Base-by-base conservation (phyloP, 1,284 basidiomycete genomes). In the Malassezia cuniculi region DNA sequence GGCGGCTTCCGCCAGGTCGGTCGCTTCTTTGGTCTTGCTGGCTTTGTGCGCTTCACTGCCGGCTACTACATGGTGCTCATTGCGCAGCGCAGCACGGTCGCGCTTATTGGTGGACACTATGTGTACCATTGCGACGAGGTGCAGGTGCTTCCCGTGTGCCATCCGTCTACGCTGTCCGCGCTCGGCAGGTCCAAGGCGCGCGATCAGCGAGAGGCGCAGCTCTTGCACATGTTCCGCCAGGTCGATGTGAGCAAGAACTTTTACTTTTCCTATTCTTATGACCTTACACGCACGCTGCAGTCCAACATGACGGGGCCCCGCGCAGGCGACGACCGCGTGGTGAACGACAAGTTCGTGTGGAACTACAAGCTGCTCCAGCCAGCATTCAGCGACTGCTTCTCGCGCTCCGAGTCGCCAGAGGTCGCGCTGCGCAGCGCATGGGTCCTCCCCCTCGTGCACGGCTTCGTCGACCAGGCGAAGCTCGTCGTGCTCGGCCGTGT, bases 201-300 rank as follows among this genome's bases (percentile, higher is more conserved):
- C 27, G 63, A 66, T n/a, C 54, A 57, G 32, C 57, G 63, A 20
- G 60, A 63, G 27, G 41, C 40, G 31, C 71, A 74, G 21, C 68
- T 87, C 26, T 78, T 93, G 69, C 81, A 79, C 47, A 78, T 83
- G n/a, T 99, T 97, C 72, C 87, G 86, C 64, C 85, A 90, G 67
- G 89, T 97, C 3, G 93, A 99, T 57, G 77, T 97, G 72, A 82
- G 82, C 33, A 95, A 97, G 72, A 95, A 97, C 70, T 97, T 97
- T 68, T 99, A 97, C 71, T 97, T 97, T 69, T 89, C 85, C 84
- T 90, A 54, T 36, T 89, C 90, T 0, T 97, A 97, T 69, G 93
- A 97, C 67, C 71, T 97, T 20, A 94, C 93, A 1, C 87, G 85
- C 28, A 89, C 86, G 0, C 73, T 99, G 0, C 93, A 99, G 69